phyloP scores from a whole-genome alignment of 1,139 yeast genomes.

The Waltiozyma solani region DNA sequence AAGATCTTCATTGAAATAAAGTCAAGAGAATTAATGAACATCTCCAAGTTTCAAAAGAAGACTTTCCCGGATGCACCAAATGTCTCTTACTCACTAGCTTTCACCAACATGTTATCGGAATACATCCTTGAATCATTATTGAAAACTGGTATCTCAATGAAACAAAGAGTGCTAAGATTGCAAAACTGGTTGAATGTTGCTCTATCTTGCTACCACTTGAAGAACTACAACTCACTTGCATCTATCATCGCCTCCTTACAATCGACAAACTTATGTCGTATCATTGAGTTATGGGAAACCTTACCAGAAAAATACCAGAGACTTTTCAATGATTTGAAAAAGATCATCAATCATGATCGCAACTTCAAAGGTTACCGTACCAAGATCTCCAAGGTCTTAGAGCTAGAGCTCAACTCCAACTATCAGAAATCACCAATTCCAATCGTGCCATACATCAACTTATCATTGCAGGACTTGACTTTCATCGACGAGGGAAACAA shows the following conservation, averaged over 20 bases:
- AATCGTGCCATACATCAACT: slow-evolving; percentile 77
- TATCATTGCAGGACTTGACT: slow-evolving; percentile 79
- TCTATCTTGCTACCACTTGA: slow-evolving; percentile 65
- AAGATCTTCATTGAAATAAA: slow-evolving; percentile 55
- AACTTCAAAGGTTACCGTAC: slow-evolving; percentile 70
- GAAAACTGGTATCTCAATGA: slow-evolving; percentile 31
- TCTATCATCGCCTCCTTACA: slow-evolving; percentile 81
- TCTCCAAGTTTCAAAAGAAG: slow-evolving; percentile 58
- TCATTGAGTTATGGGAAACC: slow-evolving; percentile 54
- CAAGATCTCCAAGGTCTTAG: slow-evolving; percentile 43
- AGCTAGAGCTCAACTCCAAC: slow-evolving; percentile 24
- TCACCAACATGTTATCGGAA: slow-evolving; percentile 73
- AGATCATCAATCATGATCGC: slow-evolving; percentile 74
- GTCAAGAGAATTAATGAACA: slow-evolving; percentile 67
- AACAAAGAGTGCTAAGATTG: slow-evolving; percentile 35
- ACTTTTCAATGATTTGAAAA: slow-evolving; percentile 54
- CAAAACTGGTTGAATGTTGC: slow-evolving; percentile 84
- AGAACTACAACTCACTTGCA: slow-evolving; percentile 84
- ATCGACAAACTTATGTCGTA: slow-evolving; percentile 66
- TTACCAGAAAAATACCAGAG: slow-evolving; percentile 57
- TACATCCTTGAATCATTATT: slow-evolving; percentile 76
- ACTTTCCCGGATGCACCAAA: slow-evolving; percentile 63
- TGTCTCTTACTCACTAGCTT: slow-evolving; percentile 54
- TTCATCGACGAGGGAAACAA: slow-evolving; percentile 85
- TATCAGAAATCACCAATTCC: slow-evolving; percentile 51